phyloP scores from a whole-genome alignment of 2,329 filamentous ascomycete genomes.

The Colletotrichum sojae region DNA sequence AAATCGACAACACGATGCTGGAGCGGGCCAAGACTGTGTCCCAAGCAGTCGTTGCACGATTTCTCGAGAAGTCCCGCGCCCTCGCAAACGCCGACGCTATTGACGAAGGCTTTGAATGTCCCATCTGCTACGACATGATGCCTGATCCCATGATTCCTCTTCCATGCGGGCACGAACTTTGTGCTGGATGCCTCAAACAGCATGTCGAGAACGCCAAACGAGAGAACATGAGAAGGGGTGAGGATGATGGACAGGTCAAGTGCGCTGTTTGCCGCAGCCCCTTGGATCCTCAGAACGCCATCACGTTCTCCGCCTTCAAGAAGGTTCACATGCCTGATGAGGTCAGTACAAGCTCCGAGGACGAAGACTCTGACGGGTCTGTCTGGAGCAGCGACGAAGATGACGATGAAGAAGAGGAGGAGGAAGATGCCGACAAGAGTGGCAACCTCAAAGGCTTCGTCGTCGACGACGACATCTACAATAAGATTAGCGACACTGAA shows the following conservation, averaged over 20 bases:
- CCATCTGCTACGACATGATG: slow-evolving; percentile 84
- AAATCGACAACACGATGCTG: slow-evolving; percentile 65
- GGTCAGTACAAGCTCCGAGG: slow-evolving; percentile 47
- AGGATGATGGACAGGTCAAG: slow-evolving; percentile 69
- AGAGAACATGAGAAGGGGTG: slow-evolving; percentile 70
- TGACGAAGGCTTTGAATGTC: slow-evolving; percentile 77
- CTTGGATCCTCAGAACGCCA: slow-evolving; percentile 78
- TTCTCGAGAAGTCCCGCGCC: slow-evolving; percentile 57
- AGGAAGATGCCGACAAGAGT: slow-evolving; percentile 47
- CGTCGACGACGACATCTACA: slow-evolving; percentile 62
- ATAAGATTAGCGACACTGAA: slow-evolving; percentile 46
- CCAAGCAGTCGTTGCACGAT: slow-evolving; percentile 73
- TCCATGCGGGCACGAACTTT: slow-evolving; percentile 87
- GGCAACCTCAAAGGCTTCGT: slow-evolving; percentile 60
- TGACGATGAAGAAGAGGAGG: slow-evolving; percentile 49
- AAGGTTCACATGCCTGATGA: slow-evolving; percentile 76
- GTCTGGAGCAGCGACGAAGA: slow-evolving; percentile 51
- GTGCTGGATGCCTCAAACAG: slow-evolving; percentile 80
- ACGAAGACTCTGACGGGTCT: slow-evolving; percentile 53
- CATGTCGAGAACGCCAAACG: slow-evolving; percentile 73
- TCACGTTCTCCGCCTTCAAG: slow-evolving; percentile 81
- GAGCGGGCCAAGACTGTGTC: slow-evolving; percentile 74
- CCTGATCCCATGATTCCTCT: slow-evolving; percentile 83
- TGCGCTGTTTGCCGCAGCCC: slow-evolving; percentile 83
- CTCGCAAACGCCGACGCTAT: slow-evolving; percentile 53